phyloP scores from a whole-genome alignment of 345 rosid species.

The Salix udensis region DNA sequence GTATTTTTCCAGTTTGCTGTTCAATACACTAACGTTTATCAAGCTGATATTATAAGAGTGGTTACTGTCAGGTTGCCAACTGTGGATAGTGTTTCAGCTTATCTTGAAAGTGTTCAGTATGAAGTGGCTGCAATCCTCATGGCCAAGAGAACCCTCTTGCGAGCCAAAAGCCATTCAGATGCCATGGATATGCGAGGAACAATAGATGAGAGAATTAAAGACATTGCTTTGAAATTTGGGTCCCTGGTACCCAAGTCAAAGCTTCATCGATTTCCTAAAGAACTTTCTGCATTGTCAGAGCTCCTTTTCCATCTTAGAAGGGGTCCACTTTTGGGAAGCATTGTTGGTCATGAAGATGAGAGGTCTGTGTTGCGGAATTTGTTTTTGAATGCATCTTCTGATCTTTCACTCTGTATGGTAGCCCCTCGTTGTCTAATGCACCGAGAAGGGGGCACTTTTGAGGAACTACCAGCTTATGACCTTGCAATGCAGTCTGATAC shows the following conservation, averaged over 20 bases:
- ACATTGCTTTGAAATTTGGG: constrained; percentile 71
- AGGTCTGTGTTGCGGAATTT: constrained; percentile 78
- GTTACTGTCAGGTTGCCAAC: constrained; percentile 75
- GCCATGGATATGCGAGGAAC: constrained; percentile 71
- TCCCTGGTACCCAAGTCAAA: constrained; percentile 80
- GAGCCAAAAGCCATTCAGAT: constrained; percentile 58
- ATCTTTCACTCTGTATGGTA: constrained; percentile 89
- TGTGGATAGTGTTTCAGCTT: constrained; percentile 80
- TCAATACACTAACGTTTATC: constrained; percentile 73
- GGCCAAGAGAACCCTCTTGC: constrained; percentile 80
- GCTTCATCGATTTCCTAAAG: constrained; percentile 78
- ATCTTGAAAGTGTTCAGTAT: constrained; percentile 74
- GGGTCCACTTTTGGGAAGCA: constrained; percentile 90
- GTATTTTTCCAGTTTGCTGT: constrained; percentile 82
- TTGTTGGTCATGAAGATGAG: constrained; percentile 97
- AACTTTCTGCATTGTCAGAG: constrained; percentile 72
- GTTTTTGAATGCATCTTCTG: constrained; percentile 88
- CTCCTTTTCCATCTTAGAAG: constrained; percentile 87
- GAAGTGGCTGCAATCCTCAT: constrained; percentile 88
- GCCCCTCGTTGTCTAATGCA: constrained; percentile 96
- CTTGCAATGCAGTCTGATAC: constrained; percentile 94
- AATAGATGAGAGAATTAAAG: constrained; percentile 90
- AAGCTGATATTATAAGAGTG: constrained; percentile 82
- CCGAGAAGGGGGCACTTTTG: constrained; percentile 93
- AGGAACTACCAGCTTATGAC: constrained; percentile 89